Percentiles rank a stretch among this genome's conserved stretches.
These are phyloP conservation scores for Scheffersomyces insectosa DNA, from an alignment of 1,139 yeast genomes.

Conservation along the genomic window DNA sequence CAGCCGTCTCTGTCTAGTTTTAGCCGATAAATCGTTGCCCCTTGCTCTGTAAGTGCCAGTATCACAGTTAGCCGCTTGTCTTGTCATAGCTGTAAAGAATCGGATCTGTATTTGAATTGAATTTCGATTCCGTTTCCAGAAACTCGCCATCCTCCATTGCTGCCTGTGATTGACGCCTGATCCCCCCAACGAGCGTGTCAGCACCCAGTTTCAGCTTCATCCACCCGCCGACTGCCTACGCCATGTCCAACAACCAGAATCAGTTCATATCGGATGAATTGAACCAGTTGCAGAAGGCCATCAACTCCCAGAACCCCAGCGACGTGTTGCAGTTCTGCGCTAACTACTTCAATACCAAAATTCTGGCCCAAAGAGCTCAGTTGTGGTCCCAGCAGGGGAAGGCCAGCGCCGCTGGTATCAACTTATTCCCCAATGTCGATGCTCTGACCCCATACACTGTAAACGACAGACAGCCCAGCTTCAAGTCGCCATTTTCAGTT, in stretches of 20 bases:
- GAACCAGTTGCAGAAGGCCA: slow-evolving; percentile 62
- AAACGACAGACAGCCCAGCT: slow-evolving; percentile 47
- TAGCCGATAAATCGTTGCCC: too few species aligned
- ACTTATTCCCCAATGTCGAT: slow-evolving; percentile 44
- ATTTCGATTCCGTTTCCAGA: too few species aligned
- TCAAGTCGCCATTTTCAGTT: slow-evolving; percentile 65
- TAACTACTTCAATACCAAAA: slow-evolving; percentile 61
- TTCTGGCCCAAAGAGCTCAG: slow-evolving; percentile 60
- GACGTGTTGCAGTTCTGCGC: slow-evolving; percentile 77
- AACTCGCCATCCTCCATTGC: slow-evolving; percentile 2
- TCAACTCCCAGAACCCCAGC: slow-evolving; percentile 60
- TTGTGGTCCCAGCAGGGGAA: slow-evolving; percentile 54
- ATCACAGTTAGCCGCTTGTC: too few species aligned
- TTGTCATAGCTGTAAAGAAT: too few species aligned
- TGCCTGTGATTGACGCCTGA: slow-evolving; percentile 3
- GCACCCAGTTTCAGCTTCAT: neutral
- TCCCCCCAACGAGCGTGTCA: neutral
- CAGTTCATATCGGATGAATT: slow-evolving; percentile 44
- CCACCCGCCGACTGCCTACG: neutral
- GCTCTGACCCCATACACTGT: slow-evolving; percentile 10
- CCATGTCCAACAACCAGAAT: slow-evolving; percentile 12
- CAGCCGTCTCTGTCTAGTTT: too few species aligned
- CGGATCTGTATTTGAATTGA: too few species aligned
- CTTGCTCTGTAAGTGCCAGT: too few species aligned
- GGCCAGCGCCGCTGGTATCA: slow-evolving; percentile 55